These are phyloP conservation scores for Flaveria linearis DNA, from an alignment of 129 eudicot species.

Conservation along the genomic window DNA sequence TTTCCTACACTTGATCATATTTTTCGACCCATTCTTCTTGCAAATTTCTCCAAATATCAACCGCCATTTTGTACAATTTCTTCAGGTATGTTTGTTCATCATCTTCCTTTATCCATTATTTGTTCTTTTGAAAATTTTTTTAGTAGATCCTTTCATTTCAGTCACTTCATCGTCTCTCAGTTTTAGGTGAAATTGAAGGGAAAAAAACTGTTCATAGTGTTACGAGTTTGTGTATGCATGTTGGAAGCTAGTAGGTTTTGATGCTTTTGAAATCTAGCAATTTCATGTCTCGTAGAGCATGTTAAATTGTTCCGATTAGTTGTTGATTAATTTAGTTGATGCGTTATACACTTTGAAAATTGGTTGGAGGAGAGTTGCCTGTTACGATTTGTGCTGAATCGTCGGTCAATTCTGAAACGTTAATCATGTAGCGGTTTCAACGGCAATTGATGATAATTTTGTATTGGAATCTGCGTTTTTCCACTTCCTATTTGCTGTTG, in stretches of 20 bases:
- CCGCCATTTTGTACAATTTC: conserved; percentile 22
- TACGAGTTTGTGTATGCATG: conserved; percentile 18
- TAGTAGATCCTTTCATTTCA: conserved; percentile 5
- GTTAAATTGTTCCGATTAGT: background rate
- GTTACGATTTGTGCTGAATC: background rate
- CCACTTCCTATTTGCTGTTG: too few relatives aligned
- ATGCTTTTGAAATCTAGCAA: background rate
- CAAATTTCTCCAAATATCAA: conserved; percentile 2
- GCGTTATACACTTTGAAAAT: background rate
- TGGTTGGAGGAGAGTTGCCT: background rate
- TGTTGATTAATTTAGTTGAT: conserved; percentile 11
- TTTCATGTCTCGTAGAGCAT: conserved; percentile 2
- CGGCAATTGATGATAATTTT: background rate
- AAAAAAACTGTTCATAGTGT: background rate
- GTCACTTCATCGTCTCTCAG: background rate
- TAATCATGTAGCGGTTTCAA: too few relatives aligned
- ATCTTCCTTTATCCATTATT: background rate
- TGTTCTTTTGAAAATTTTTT: background rate
- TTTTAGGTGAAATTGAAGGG: background rate
- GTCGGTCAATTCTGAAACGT: background rate
- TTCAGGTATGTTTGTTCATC: conserved; percentile 25
- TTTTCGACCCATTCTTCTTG: conserved; percentile 3
- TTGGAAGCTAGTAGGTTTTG: background rate
- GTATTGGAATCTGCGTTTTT: background rate
- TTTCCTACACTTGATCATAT: conserved; percentile 23